These are phyloP conservation scores for Sporodiniella umbellata DNA, from an alignment of 371 early-diverging fungal species.

Conservation along the genomic window DNA sequence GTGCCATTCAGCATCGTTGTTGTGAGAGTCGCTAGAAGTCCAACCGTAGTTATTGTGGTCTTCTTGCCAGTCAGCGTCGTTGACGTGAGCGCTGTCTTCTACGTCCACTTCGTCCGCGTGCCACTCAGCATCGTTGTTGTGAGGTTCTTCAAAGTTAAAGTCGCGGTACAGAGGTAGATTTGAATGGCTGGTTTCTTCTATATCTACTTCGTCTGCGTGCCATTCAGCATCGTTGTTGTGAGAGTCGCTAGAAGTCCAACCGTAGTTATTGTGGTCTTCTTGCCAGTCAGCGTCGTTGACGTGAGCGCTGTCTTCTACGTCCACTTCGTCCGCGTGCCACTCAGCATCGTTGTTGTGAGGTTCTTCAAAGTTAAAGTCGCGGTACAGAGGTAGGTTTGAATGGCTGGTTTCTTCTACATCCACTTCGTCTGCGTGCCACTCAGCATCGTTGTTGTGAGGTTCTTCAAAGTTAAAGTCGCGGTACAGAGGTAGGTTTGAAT, in stretches of 20 bases:
- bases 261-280: no score
- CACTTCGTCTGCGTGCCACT: no score
- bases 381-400: no score
- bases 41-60: neutral
- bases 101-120: neutral
- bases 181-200: conserved; percentile 7
- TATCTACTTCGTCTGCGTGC: conserved; percentile 2
- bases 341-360: neutral
- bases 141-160: neutral
- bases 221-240: conserved; percentile 2
- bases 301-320: no score
- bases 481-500: no score
- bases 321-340: conserved; percentile 14
- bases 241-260: conserved; percentile 17
- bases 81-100: conserved; percentile 7
- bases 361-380: no score
- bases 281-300: no score
- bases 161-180: neutral
- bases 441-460: no score
- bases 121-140: conserved; percentile 20
- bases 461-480: no score
- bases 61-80: conserved; percentile 13
- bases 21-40: no score
- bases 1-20: no score
- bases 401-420: no score